Conservation (phyloP, 345 rosid genomes). For the Passiflora organensis region DNA sequence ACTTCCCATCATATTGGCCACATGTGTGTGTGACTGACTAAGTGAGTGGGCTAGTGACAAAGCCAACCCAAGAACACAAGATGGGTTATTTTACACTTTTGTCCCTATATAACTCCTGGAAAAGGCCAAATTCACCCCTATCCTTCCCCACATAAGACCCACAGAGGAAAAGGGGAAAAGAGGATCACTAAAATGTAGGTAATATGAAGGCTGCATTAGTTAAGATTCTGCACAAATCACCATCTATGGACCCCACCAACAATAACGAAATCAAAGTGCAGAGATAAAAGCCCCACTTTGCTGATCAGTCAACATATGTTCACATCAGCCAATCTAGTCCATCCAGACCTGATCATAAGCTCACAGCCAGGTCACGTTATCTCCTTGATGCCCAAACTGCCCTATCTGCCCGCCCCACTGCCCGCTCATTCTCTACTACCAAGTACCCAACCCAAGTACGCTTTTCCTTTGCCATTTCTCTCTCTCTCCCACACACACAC, state of each 20-base stretch:
- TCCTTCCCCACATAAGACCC: background rate
- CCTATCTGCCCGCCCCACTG: constrained; percentile 39
- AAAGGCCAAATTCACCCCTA: too few relatives aligned
- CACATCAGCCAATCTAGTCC: background rate
- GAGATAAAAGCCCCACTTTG: background rate
- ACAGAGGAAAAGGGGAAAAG: too few relatives aligned
- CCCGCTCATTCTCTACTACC: constrained; percentile 7
- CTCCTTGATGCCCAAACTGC: constrained; percentile 40
- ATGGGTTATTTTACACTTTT: background rate
- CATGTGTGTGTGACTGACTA: constrained; percentile 10
- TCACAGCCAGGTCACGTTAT: constrained; percentile 34
- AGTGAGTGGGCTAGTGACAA: too few relatives aligned
- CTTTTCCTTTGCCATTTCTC: constrained; percentile 33
- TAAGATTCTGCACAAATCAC: background rate
- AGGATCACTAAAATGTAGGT: background rate
- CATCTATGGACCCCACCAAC: background rate
- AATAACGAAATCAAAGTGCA: constrained; percentile 18
- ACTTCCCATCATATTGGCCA: constrained; percentile 27
- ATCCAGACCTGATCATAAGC: background rate
- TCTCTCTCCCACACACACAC: constrained; percentile 12
- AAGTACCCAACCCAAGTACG: constrained; percentile 26
- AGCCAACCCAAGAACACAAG: background rate
- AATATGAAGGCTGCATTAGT: background rate
- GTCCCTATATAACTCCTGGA: too few relatives aligned
- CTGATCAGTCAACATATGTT: background rate